Evolutionary conservation across 75 land plant genomes (phyloP), one percentile per base, ranked within the genome.

Genomic region (Azolla pinnata): DNA sequence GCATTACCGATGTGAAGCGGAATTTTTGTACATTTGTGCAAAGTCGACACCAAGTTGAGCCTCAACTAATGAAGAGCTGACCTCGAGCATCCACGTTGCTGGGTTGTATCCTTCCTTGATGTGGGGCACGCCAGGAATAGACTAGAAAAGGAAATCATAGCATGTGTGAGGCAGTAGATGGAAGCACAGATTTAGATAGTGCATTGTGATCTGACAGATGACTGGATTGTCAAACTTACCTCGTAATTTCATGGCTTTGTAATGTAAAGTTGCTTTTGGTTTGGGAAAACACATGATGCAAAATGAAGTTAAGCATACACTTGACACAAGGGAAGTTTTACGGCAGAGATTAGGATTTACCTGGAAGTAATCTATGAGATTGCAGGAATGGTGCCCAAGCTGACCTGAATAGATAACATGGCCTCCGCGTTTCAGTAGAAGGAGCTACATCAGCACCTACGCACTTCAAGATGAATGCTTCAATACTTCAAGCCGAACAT

Each of bases 371-470:
- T 81, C 65, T 10, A 81, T 40, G 4, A 81, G 67, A 10, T 70
- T 61, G 73, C 46, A 50, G 45, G 81, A 72, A 0, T 73, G 55
- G 20, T 54, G 73, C 14, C 84, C 84, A 33, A 77, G 68, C 9
- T 72, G 53, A 47, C 84, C 84, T 28, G 63, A 67, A 67, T 77
- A 77, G 26, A 74, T 81, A 3, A 70, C 74, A 63, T 66, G 60
- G 27, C 84, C 80, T 54, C 81, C 84, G 40, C 73, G 68, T 45
- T 73, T 76, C 80, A 81, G 60, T 51, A 76, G 62, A 1, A 80
- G 62, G 2, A 80, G 69, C 83, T 80, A 61, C 28, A 61, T 3
- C 19, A 21, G 19, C 9, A 21, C 9, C 9, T 10, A n/a, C n/a
- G n/a, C n/a, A n/a, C n/a, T 56, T 8, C 19, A 56, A 56, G 14